Evolutionary conservation across 345 rosid species (phyloP).

Genomic region (Eutrema heterophyllum): DNA sequence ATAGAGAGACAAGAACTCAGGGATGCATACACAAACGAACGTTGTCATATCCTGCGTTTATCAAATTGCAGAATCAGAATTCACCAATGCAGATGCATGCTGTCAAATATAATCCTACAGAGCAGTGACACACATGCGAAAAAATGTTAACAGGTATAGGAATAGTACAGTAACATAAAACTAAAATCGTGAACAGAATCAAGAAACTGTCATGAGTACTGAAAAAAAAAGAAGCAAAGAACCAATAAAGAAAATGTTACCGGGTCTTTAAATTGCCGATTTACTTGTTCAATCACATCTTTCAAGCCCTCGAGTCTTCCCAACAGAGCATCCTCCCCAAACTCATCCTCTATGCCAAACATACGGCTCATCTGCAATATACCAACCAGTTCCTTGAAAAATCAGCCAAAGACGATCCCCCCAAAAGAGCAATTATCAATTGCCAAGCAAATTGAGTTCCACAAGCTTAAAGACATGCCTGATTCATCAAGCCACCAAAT

Average conservation of each 20-base stretch:
- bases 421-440: neutral
- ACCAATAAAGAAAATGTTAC: slow-evolving; percentile 35
- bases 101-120: neutral
- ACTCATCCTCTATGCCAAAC: slow-evolving; percentile 84
- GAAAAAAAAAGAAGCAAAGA: neutral
- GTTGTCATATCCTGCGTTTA: slow-evolving; percentile 87
- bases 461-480: slow-evolving; percentile 50
- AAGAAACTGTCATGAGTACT: neutral
- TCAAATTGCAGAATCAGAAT: slow-evolving; percentile 6
- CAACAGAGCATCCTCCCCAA: slow-evolving; percentile 93
- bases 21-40: slow-evolving; percentile 95
- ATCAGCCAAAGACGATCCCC: neutral
- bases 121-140: neutral
- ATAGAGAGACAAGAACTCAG: slow-evolving; percentile 95
- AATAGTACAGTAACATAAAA: neutral
- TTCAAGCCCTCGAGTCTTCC: slow-evolving; percentile 99
- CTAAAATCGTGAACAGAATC: neutral
- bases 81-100: neutral
- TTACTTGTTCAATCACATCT: slow-evolving; percentile 95
- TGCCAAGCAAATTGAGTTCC: neutral
- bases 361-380: slow-evolving; percentile 73
- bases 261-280: slow-evolving; percentile 93
- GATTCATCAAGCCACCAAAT: slow-evolving; percentile 89
- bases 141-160: neutral
- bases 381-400: slow-evolving; percentile 11